A percentile compares a stretch with the other conserved stretches of the same genome.
phyloP scores from a whole-genome alignment of 2,329 filamentous ascomycete species.

The Curvularia eragrostidis region DNA sequence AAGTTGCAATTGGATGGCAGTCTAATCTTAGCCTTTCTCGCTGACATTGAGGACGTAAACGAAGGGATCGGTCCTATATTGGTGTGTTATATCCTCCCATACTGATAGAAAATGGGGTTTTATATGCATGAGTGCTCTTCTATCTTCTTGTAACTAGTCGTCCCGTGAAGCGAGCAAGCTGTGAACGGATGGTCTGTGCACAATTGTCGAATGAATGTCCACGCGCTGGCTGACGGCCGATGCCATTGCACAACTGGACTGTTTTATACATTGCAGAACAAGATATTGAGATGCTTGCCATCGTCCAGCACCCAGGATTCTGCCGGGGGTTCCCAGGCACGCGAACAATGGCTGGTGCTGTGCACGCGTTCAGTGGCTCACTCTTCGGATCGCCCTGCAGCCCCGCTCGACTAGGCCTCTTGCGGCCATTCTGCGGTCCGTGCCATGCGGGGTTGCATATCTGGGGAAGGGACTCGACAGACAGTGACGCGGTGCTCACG shows the following conservation, averaged over 20 bases:
- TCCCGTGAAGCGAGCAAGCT: not conserved
- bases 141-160: not conserved
- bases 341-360: slow-evolving; percentile 13
- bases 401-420: slow-evolving; percentile 27
- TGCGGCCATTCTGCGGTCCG: slow-evolving; percentile 21
- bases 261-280: not conserved
- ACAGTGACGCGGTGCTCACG: slow-evolving; percentile 33
- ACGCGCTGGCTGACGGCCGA: not conserved
- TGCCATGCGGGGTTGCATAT: slow-evolving; percentile 35
- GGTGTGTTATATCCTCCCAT: not conserved
- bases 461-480: slow-evolving; percentile 31
- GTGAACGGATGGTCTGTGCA: slow-evolving; percentile 18
- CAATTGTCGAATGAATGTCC: not conserved
- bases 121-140: not conserved
- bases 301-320: not conserved
- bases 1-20: not conserved
- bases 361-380: slow-evolving; percentile 20
- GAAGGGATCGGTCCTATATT: not conserved
- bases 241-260: not conserved
- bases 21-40: not conserved
- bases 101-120: not conserved
- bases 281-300: not conserved
- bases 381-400: slow-evolving; percentile 22
- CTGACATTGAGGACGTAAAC: not conserved
- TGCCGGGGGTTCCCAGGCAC: slow-evolving; percentile 20